Percentiles rank a stretch among this genome's conserved stretches.
Evolutionary conservation across 441 rosid species (phyloP).

Genomic region (Pelargonium fulgidum): DNA sequence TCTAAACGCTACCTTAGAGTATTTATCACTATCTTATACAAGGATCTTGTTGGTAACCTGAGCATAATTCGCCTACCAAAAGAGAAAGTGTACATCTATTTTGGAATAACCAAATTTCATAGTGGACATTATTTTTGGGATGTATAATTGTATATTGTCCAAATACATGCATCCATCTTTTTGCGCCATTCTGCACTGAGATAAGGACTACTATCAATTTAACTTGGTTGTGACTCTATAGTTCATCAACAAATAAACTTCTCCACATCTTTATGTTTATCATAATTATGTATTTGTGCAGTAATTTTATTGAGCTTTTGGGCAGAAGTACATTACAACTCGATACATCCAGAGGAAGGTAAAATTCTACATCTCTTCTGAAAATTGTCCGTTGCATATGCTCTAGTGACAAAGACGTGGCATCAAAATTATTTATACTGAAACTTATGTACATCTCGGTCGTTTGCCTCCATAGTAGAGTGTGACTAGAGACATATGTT

Average conservation of each 20-base stretch:
- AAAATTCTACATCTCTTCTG: conserved; percentile 11
- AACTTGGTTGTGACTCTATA: neutral
- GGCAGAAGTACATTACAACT: conserved; percentile 98
- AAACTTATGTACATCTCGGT: neutral
- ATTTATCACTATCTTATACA: no score
- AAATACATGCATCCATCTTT: neutral
- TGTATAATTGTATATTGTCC: neutral
- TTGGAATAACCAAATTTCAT: no score
- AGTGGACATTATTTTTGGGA: neutral
- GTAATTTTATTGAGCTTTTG: conserved; percentile 92
- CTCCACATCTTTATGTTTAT: neutral
- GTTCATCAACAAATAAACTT: neutral
- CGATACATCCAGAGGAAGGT: conserved; percentile 56
- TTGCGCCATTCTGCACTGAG: no score
- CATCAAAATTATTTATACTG: neutral
- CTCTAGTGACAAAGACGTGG: neutral
- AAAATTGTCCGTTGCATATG: neutral
- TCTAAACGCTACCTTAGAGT: no score
- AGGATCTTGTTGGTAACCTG: no score
- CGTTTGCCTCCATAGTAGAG: neutral
- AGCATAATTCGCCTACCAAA: no score
- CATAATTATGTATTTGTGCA: conserved; percentile 29
- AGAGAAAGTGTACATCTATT: no score
- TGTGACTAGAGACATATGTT: neutral
- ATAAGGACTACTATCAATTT: neutral